Evolutionary conservation across 2,329 filamentous ascomycete genomes (phyloP).

Genomic region (Pseudogymnoascus sp.): DNA sequence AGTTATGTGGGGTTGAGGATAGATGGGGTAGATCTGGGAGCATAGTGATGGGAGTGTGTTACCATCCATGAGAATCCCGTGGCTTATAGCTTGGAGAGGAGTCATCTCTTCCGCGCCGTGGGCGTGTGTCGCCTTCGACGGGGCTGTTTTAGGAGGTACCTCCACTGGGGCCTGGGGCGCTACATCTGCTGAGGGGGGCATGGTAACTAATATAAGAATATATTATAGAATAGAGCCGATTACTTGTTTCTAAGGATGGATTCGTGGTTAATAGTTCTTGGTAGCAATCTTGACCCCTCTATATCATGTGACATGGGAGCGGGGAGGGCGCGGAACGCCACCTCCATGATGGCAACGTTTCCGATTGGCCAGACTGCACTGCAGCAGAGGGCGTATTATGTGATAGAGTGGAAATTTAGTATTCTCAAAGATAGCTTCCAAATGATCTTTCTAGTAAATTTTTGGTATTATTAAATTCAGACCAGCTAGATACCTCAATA

Average conservation of each 20-base stretch:
- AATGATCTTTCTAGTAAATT: background rate
- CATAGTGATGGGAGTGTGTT: background rate
- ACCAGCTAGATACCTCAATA: background rate
- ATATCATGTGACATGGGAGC: background rate
- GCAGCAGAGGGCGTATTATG: background rate
- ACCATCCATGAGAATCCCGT: conserved; percentile 26
- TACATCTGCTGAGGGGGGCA: background rate
- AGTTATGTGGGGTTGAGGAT: background rate
- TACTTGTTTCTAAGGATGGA: too few species aligned
- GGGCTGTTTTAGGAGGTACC: background rate
- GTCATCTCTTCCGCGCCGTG: conserved; percentile 23
- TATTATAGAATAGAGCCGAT: background rate
- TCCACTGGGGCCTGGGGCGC: background rate
- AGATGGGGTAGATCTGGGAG: background rate
- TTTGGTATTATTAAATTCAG: background rate
- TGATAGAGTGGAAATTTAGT: background rate
- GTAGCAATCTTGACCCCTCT: background rate
- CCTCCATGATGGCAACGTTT: background rate
- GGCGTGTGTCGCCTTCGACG: background rate
- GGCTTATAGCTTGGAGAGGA: conserved; percentile 29
- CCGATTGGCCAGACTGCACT: background rate
- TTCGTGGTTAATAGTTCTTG: background rate
- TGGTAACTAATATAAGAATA: background rate
- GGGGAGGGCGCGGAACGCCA: background rate
- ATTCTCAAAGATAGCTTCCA: background rate